phyloP scores from a whole-genome alignment of 73 alveolate species.

The Paramecium biaurelia region DNA sequence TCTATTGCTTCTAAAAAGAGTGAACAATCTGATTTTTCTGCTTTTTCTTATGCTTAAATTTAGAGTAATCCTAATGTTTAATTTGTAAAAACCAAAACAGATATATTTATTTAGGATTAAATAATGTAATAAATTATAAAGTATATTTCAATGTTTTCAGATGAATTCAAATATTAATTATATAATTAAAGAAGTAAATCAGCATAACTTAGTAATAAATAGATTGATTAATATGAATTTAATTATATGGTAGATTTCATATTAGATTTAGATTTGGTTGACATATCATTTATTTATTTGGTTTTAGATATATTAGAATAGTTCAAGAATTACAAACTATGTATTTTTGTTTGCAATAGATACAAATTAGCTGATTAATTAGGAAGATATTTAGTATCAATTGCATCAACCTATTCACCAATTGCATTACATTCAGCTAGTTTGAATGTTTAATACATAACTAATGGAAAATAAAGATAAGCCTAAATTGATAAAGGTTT shows the following conservation, averaged over 20 bases:
- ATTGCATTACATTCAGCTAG: conserved; percentile 58
- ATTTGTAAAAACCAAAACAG: conserved; percentile 72
- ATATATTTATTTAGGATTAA: conserved; percentile 82
- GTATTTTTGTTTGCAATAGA: conserved; percentile 89
- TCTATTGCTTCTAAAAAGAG: conserved; percentile 50
- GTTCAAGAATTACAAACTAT: conserved; percentile 80
- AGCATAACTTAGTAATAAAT: conserved; percentile 57
- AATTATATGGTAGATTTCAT: conserved; percentile 68
- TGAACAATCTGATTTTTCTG: conserved; percentile 44
- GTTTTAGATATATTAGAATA: conserved; percentile 84
- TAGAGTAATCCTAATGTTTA: conserved; percentile 17
- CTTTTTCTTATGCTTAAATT: conserved; percentile 34
- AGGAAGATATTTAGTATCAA: conserved; percentile 78
- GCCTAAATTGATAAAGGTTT: conserved; percentile 68
- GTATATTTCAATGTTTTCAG: conserved; percentile 82
- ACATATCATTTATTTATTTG: conserved; percentile 70
- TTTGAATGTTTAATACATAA: not conserved
- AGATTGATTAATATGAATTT: conserved; percentile 30
- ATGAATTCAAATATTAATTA: conserved; percentile 74
- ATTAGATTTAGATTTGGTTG: conserved; percentile 82
- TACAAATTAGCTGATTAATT: conserved; percentile 77
- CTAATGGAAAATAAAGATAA: conserved; percentile 52
- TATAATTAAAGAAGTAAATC: conserved; percentile 70
- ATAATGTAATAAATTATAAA: conserved; percentile 82
- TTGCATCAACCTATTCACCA: conserved; percentile 81